Evolutionary conservation across 495 filamentous ascomycete genomes (phyloP), one percentile per base, ranked within the genome.

Genomic region (Penicillium herquei): DNA sequence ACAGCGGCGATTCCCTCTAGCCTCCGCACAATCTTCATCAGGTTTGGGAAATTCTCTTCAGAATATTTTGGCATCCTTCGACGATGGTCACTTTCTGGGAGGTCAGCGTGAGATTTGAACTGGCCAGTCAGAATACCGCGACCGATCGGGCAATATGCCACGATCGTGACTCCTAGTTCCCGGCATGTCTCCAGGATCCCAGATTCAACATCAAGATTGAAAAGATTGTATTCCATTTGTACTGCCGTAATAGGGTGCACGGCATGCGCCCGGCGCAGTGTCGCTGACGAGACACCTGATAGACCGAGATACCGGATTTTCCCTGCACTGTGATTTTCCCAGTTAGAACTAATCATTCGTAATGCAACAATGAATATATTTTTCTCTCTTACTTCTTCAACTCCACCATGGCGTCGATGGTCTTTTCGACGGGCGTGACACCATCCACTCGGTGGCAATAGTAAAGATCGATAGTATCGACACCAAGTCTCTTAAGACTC

Each of bases 381-480:
- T 86, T 82, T 3, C 14, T 32, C 8, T 57, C 67, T 18, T 65
- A 80, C 77, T 67, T 70, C 53, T 81, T 72, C 17, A 84, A 57
- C 21, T 83, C 76, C 1, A 69, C 71, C 32, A 82, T 85, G 60
- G 81, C 80, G 67, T 88, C 84, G 17, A 89, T 70, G 0, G 84
- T 85, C 40, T 82, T 87, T 80, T 55, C 74, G 52, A 84, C 72
- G 1, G 80, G 80, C 0, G 74, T 78, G 13, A 67, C 65, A 1
- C 49, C 45, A 54, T 78, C 71, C 32, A 70, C 62, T 0, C 63
- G 67, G 52, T 70, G 71, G 49, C 69, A 72, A 60, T 87, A 87
- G 56, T 81, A 86, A 10, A 89, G 67, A 56, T 88, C 86, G 54
- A 88, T 79, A 3, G 34, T 81, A 3, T 79, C 72, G 0, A 79